These are phyloP conservation scores for Chalciporus piperatus DNA, from an alignment of 768 basidiomycete species.

Conservation along the genomic window DNA sequence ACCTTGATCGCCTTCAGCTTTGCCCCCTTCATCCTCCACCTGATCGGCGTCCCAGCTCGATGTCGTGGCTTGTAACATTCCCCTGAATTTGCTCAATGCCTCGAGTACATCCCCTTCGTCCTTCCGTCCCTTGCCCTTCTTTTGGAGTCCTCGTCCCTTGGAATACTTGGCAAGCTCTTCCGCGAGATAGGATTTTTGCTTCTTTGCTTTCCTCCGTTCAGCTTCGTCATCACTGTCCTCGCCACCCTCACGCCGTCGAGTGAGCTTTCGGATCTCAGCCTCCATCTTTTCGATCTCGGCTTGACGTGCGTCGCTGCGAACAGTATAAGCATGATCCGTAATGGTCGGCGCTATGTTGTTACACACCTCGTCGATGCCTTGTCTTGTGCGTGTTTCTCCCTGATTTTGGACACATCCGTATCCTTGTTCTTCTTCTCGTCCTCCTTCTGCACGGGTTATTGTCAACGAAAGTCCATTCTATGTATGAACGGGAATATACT, in stretches of 20 bases:
- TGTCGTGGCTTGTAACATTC: slow-evolving; percentile 52
- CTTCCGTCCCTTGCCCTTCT: slow-evolving; percentile 55
- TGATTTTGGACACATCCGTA: slow-evolving; percentile 64
- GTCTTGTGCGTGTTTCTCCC: slow-evolving; percentile 73
- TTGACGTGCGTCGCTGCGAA: slow-evolving; percentile 56
- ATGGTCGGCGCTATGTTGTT: neutral
- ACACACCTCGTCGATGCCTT: slow-evolving; percentile 59
- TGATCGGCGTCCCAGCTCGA: slow-evolving; percentile 28
- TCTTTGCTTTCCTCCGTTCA: slow-evolving; percentile 54
- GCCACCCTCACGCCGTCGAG: slow-evolving; percentile 52
- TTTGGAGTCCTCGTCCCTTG: slow-evolving; percentile 57
- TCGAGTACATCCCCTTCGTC: slow-evolving; percentile 75
- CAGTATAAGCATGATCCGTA: neutral
- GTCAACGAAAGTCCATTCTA: neutral
- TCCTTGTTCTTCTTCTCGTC: slow-evolving; percentile 24
- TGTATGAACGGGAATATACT: slow-evolving; percentile 6
- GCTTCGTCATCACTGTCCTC: slow-evolving; percentile 65
- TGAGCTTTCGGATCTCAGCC: slow-evolving; percentile 77
- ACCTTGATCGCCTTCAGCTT: slow-evolving; percentile 14
- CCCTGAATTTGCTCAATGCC: slow-evolving; percentile 66
- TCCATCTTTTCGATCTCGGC: slow-evolving; percentile 87
- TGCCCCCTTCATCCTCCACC: slow-evolving; percentile 18
- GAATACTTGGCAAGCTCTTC: slow-evolving; percentile 83
- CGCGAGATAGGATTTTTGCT: slow-evolving; percentile 65
- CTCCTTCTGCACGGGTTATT: neutral